Evolutionary conservation across 2,329 filamentous ascomycete species (phyloP), one percentile per base, ranked within the genome.

Genomic region (Chaetomium sp.): DNA sequence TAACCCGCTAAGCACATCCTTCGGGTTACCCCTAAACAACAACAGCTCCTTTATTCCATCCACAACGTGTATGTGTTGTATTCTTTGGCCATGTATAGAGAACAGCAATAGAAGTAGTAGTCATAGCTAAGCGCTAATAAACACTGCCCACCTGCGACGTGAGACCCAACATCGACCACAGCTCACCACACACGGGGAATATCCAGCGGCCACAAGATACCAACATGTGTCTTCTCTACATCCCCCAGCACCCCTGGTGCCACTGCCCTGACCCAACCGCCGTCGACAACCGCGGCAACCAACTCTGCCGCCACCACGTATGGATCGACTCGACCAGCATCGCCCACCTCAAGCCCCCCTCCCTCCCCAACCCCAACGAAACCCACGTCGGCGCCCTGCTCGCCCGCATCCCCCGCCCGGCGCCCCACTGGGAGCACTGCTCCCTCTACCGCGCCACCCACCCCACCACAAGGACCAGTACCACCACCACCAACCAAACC

Each of bases 171-270:
- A n/a, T 9, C 29, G 33, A 21, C 51, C 29, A 21, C 27, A 33
- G 3, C 51, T 13, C 3, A 54, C 9, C 4, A 33, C 27, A 29
- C 27, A 29, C 6, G 3, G 27, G 3, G 3, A 29, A 6, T 6
- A 29, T 29, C 6, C 27, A 29, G 3, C 3, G 3, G 27, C 27
- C 6, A 29, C 19, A 16, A 45, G 19, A 10, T 9, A 59, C 21
- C 19, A 47, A 21, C n/a, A 63, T 64, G 62, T 64, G 62, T 57
- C 53, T 57, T 16, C 33, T 53, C n/a, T 35, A 35, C 27, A 53
- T 59, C 35, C 62, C 62, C 1, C 56, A 55, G 4, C 62, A 64
- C 50, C 23, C 56, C 49, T 64, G 56, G 62, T 64, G 62, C 50
- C 35, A 49, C 16, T 64, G 62, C 56, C 2, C 47, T 8, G 58